Evolutionary conservation across 352 stramenopile species (phyloP), one percentile per base, ranked within the genome.

Genomic region (Globisporangium okanoganense): DNA sequence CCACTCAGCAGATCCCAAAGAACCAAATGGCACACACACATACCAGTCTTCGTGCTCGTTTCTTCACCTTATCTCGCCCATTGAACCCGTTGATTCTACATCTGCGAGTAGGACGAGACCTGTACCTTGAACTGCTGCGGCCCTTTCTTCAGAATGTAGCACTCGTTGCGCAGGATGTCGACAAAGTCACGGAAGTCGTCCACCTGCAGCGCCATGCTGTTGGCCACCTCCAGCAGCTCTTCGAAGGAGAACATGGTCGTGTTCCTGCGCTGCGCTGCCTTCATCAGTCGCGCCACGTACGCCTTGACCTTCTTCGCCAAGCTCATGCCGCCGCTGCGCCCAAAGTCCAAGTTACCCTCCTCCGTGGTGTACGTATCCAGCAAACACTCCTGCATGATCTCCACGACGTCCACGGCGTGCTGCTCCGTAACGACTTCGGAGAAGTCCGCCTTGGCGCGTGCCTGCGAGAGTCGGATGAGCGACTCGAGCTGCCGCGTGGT

Each of bases 401-500:
- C 91, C 8, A 99, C 90, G 18, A 99, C 96, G 76, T 99, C 97
- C 70, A 97, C 75, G 2, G 96, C 96, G 68, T 99, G 96, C 66
- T 97, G 71, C 33, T 84, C 83, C 3, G 96, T 92, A 35, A 99
- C 96, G 36, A 92, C 80, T 22, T 98, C 90, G 9, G 95, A 74
- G 6, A 99, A 76, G 56, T 98, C 97, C 12, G 97, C 83, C 64
- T 97, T 97, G 0, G 97, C 97, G 7, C 97, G 78, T 22, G 97
- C 97, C 70, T 95, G 90, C 4, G 90, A 85, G 3, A 98, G 73
- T 0, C 92, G 82, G 41, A 98, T 92, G 27, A 98, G 61, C 20
- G 79, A 97, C 78, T 99, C 97, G 31, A 99, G 82, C 71, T 99
- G 97, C 22, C 97, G 85, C 41, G 95, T 99, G 10, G 97, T 99